Percentiles rank a stretch among this genome's conserved stretches.
Evolutionary conservation across 179 eudicot genomes (phyloP).

Genomic region (Pouteria campechiana): DNA sequence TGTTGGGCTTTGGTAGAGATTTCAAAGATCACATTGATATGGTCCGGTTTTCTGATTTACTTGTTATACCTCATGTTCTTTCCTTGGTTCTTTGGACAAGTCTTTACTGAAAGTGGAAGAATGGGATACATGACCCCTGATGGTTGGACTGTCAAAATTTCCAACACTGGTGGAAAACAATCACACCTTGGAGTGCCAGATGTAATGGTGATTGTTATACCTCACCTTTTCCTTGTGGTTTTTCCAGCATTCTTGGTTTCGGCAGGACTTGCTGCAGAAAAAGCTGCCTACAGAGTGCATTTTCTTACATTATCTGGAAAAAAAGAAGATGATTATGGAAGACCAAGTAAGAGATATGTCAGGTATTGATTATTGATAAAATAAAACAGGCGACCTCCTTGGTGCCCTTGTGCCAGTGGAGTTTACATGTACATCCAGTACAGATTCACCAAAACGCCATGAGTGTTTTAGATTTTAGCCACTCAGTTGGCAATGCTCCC

Average conservation of each 20-base stretch:
- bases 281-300: constrained; percentile 36
- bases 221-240: constrained; percentile 67
- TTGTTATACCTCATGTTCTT: constrained; percentile 59
- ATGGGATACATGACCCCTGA: constrained; percentile 71
- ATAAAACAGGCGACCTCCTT: too few relatives aligned
- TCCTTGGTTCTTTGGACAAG: constrained; percentile 76
- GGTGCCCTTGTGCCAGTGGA: too few relatives aligned
- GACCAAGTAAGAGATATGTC: constrained; percentile 3
- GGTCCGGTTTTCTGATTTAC: constrained; percentile 44
- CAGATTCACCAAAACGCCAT: not conserved
- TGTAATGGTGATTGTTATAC: constrained; percentile 73
- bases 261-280: constrained; percentile 48
- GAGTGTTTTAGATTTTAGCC: too few relatives aligned
- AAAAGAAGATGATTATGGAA: constrained; percentile 51
- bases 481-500: too few relatives aligned
- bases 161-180: constrained; percentile 10
- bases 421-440: too few relatives aligned
- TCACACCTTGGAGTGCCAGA: constrained; percentile 70
- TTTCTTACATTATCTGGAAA: constrained; percentile 47
- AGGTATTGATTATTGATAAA: not conserved
- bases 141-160: constrained; percentile 69
- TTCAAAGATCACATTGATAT: constrained; percentile 31
- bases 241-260: constrained; percentile 44
- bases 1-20: constrained; percentile 51
- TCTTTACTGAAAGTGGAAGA: constrained; percentile 49